Percentiles rank a stretch among this genome's conserved stretches.
Conservation (phyloP, 2,329 filamentous ascomycete species). For the Penicillium sp. region DNA sequence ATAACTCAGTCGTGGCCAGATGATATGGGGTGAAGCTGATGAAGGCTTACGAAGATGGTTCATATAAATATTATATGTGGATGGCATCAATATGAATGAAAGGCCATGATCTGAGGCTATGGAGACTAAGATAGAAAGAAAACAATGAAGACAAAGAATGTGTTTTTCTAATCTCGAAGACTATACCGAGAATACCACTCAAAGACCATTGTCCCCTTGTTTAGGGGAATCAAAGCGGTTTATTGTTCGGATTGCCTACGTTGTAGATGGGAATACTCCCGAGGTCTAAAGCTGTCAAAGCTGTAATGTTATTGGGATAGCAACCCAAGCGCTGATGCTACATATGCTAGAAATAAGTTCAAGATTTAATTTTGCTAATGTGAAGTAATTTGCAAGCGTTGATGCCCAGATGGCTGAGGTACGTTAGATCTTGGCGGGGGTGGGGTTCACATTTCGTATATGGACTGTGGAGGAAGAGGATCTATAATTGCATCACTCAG, state of each 20-base stretch:
- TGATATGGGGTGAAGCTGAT: background rate
- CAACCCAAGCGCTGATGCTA: background rate
- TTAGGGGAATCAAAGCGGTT: background rate
- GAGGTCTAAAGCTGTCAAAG: background rate
- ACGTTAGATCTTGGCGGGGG: constrained; percentile 1
- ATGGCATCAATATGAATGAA: background rate
- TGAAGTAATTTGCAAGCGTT: background rate
- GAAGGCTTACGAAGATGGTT: background rate
- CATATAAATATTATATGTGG: background rate
- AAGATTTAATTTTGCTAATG: background rate
- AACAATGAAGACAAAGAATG: background rate
- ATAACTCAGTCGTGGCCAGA: background rate
- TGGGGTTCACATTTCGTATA: constrained; percentile 1
- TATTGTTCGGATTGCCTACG: background rate
- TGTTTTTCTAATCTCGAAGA: background rate
- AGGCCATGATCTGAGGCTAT: no score
- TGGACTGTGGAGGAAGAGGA: constrained; percentile 1
- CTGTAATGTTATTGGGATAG: background rate
- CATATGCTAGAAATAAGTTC: background rate
- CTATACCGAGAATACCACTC: background rate
- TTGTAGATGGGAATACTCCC: background rate
- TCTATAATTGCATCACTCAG: background rate
- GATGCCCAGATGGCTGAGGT: background rate
- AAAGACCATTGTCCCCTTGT: background rate
- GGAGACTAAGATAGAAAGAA: background rate